These are phyloP conservation scores for Raphanus raphanistrum DNA, from an alignment of 345 rosid genomes.

Conservation along the genomic window DNA sequence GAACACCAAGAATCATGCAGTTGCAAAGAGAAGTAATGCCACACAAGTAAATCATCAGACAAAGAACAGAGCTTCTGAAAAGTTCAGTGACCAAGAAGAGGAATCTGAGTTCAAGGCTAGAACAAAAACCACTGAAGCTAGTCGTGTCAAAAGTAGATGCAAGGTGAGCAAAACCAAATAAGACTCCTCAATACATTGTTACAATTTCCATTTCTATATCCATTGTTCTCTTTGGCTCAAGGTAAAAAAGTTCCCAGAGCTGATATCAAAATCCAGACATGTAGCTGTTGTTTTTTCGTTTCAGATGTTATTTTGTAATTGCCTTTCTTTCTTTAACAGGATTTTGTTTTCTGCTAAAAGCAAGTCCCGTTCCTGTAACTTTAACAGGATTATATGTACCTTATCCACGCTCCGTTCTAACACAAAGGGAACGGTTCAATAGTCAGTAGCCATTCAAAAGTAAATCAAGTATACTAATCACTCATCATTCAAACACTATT, in stretches of 20 bases:
- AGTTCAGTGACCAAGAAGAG: constrained; percentile 33
- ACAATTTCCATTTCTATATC: constrained; percentile 2
- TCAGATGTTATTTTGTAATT: constrained; percentile 11
- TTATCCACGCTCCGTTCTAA: constrained; percentile 21
- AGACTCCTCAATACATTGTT: constrained; percentile 12
- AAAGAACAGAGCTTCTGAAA: constrained; percentile 37
- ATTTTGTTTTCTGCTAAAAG: constrained; percentile 23
- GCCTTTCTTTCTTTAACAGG: constrained; percentile 20
- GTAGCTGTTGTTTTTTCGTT: constrained; percentile 10
- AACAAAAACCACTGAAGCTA: constrained; percentile 43
- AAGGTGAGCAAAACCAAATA: constrained; percentile 49
- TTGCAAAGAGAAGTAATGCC: constrained; percentile 30
- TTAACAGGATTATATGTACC: background rate
- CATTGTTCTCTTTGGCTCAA: background rate
- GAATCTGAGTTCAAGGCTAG: constrained; percentile 38
- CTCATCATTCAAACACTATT: background rate
- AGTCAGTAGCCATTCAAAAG: background rate
- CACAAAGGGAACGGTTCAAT: constrained; percentile 10
- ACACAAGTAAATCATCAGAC: constrained; percentile 41
- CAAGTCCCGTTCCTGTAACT: constrained; percentile 31
- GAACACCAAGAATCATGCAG: constrained; percentile 36
- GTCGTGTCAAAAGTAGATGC: constrained; percentile 46
- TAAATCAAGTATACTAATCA: background rate
- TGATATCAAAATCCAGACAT: constrained; percentile 20
- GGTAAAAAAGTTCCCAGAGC: background rate